Percentiles rank a stretch among this genome's conserved stretches.
phyloP scores from a whole-genome alignment of 495 filamentous ascomycete species.

The Tuber magnatum region DNA sequence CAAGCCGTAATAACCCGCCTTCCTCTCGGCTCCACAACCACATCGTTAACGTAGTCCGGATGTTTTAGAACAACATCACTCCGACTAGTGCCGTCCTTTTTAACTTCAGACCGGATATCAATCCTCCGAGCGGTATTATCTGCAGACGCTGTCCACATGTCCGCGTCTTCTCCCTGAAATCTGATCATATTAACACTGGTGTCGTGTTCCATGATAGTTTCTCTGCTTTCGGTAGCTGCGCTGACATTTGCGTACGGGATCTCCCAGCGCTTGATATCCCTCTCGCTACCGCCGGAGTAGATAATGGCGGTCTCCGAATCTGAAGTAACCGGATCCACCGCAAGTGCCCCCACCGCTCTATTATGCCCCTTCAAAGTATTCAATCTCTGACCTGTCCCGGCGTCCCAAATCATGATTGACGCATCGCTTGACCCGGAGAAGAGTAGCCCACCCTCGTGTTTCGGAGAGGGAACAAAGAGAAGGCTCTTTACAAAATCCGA shows the following conservation, averaged over 20 bases:
- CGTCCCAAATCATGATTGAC: conserved; percentile 76
- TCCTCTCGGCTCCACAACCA: conserved; percentile 60
- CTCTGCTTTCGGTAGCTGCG: conserved; percentile 42
- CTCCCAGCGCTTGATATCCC: conserved; percentile 70
- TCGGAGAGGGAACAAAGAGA: conserved; percentile 40
- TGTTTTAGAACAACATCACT: conserved; percentile 66
- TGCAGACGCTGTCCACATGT: conserved; percentile 84
- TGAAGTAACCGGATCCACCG: conserved; percentile 57
- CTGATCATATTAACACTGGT: conserved; percentile 76
- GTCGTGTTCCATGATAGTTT: conserved; percentile 71
- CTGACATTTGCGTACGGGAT: conserved; percentile 21
- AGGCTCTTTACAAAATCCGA: conserved; percentile 85
- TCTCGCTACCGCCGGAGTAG: conserved; percentile 74
- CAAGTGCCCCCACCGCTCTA: conserved; percentile 67
- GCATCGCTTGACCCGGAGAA: conserved; percentile 83
- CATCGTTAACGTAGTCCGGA: conserved; percentile 81
- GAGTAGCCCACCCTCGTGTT: conserved; percentile 43
- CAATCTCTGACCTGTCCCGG: conserved; percentile 57
- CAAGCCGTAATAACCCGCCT: conserved; percentile 88
- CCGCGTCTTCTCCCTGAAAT: conserved; percentile 59
- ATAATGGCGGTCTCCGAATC: conserved; percentile 50
- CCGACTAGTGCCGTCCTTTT: conserved; percentile 49
- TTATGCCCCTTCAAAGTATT: conserved; percentile 71
- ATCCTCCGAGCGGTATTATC: conserved; percentile 61
- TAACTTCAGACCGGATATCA: conserved; percentile 22